Conservation (phyloP, 2,329 filamentous ascomycete species). For the Paecilomyces variotii region DNA sequence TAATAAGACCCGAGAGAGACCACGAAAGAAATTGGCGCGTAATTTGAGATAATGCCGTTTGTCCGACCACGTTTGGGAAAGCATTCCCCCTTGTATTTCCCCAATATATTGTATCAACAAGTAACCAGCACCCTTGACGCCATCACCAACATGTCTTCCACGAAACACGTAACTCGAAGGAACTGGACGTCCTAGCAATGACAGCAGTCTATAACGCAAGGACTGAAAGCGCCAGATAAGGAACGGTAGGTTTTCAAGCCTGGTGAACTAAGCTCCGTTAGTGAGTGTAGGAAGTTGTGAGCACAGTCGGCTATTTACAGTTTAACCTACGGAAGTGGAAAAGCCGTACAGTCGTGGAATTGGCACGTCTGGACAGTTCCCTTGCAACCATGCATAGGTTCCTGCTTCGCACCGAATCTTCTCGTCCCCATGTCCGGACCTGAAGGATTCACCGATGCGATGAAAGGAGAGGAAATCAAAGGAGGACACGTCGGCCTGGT, state of each 20-base stretch:
- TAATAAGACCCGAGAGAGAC: too few species aligned
- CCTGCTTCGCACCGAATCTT: constrained; percentile 22
- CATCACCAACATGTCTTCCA: too few species aligned
- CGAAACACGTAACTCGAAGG: too few species aligned
- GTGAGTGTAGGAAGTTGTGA: too few species aligned
- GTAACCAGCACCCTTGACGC: constrained; percentile 5
- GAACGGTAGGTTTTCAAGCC: too few species aligned
- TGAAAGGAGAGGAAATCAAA: too few species aligned
- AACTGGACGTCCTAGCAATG: too few species aligned
- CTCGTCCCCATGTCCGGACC: too few species aligned
- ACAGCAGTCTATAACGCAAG: neutral
- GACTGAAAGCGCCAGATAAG: too few species aligned
- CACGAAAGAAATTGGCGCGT: constrained; percentile 11
- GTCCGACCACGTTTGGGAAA: constrained; percentile 13
- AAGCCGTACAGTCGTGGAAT: constrained; percentile 28
- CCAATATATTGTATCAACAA: constrained; percentile 16
- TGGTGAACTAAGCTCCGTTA: neutral
- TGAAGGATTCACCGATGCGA: too few species aligned
- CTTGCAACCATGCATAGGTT: constrained; percentile 32
- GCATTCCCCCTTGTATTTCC: constrained; percentile 10
- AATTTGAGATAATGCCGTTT: constrained; percentile 4
- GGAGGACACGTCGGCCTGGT: too few species aligned
- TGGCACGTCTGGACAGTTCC: constrained; percentile 29
- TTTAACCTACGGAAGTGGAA: constrained; percentile 18
- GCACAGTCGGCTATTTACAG: constrained; percentile 11